phyloP scores from a whole-genome alignment of 345 rosid genomes.

The Populus pruinosa region DNA sequence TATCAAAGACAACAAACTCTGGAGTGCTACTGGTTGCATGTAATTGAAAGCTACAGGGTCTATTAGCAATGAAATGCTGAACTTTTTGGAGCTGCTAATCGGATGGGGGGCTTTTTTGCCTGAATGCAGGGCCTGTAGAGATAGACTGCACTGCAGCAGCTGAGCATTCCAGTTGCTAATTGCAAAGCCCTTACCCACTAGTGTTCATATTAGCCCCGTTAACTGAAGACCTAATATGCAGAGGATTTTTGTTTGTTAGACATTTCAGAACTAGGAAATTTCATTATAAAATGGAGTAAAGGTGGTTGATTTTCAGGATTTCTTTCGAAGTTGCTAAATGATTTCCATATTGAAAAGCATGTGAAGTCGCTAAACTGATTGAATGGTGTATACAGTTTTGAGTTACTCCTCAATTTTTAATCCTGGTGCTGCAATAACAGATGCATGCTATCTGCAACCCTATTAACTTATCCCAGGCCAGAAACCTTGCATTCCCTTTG shows the following conservation, averaged over 20 bases:
- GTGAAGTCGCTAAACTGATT: not conserved
- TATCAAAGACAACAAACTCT: no score
- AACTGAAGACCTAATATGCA: not conserved
- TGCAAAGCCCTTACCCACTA: no score
- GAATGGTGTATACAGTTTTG: not conserved
- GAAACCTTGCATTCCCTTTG: not conserved
- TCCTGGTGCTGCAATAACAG: not conserved
- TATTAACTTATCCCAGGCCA: not conserved
- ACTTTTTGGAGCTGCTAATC: not conserved
- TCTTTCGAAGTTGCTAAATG: not conserved
- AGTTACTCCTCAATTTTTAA: not conserved
- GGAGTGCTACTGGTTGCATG: not conserved
- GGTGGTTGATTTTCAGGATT: no score
- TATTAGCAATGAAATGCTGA: not conserved
- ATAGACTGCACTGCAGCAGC: not conserved
- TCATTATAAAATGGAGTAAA: not conserved
- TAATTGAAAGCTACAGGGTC: not conserved
- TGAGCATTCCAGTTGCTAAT: not conserved
- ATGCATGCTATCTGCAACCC: not conserved
- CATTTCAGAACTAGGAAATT: not conserved
- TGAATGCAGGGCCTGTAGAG: not conserved
- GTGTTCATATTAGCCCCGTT: no score
- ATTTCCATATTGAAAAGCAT: not conserved
- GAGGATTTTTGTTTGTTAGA: not conserved
- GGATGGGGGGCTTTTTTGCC: not conserved